Evolutionary conservation across 2,329 filamentous ascomycete species (phyloP).

Genomic region (Cladosporium sp.): DNA sequence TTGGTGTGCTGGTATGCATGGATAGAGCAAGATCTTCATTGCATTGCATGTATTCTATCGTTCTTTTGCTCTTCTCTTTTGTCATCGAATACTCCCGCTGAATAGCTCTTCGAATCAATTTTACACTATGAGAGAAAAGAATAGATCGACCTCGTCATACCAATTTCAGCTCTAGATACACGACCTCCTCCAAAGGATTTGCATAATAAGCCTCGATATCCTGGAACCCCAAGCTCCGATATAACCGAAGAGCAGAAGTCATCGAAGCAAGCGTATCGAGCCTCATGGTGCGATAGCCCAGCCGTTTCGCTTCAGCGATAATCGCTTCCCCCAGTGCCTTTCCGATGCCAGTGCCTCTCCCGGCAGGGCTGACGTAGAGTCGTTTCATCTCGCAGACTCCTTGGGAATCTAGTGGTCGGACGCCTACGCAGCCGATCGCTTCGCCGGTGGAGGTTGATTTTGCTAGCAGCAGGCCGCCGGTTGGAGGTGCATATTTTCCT

Average conservation of each 20-base stretch:
- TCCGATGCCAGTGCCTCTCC: slow-evolving; percentile 48
- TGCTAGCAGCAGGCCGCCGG: slow-evolving; percentile 49
- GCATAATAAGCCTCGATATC: slow-evolving; percentile 52
- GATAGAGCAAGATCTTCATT: too few relatives aligned
- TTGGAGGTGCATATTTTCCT: slow-evolving; percentile 47
- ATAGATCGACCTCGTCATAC: too few relatives aligned
- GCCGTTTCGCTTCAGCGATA: slow-evolving; percentile 40
- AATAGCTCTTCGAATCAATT: too few relatives aligned
- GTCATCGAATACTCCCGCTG: too few relatives aligned
- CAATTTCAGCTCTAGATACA: slow-evolving; percentile 44
- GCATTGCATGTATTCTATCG: too few relatives aligned
- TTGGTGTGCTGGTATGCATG: too few relatives aligned
- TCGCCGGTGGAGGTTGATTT: slow-evolving; percentile 18
- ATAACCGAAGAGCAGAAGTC: slow-evolving; percentile 47
- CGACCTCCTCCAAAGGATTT: slow-evolving; percentile 49
- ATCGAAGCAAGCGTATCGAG: slow-evolving; percentile 54
- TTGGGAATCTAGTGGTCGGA: slow-evolving; percentile 36
- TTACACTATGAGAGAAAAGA: too few relatives aligned
- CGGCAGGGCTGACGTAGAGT: slow-evolving; percentile 47
- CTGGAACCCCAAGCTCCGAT: slow-evolving; percentile 48
- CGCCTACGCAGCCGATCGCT: slow-evolving; percentile 47
- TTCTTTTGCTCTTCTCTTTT: too few relatives aligned
- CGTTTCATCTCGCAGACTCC: slow-evolving; percentile 51
- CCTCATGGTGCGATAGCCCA: slow-evolving; percentile 50
- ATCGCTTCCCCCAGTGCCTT: slow-evolving; percentile 43